Evolutionary conservation across 169 alveolate genomes (phyloP).

Genomic region (Eimeria acervulina): DNA sequence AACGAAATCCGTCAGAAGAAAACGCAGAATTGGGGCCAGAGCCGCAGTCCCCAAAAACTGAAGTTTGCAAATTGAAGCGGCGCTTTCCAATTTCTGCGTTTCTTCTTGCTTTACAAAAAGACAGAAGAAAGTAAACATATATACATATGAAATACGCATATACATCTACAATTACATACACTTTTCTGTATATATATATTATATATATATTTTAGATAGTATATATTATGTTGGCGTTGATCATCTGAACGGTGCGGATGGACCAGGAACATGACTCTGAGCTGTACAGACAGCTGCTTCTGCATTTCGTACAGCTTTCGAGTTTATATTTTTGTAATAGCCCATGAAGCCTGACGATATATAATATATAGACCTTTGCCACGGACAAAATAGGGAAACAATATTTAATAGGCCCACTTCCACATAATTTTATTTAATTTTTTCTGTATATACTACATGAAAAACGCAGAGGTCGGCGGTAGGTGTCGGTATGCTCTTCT

Average conservation of each 20-base stretch:
- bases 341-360: no score
- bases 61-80: background rate
- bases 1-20: background rate
- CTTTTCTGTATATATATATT: no score
- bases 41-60: background rate
- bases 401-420: no score
- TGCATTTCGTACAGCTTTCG: background rate
- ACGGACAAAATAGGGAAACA: no score
- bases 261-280: background rate
- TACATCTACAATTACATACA: no score
- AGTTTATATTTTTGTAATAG: background rate
- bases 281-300: constrained; percentile 24
- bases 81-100: background rate
- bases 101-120: background rate
- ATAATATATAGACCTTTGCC: no score
- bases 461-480: background rate
- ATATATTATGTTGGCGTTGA: no score
- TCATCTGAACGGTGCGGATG: background rate
- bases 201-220: no score
- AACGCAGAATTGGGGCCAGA: constrained; percentile 29
- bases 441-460: background rate
- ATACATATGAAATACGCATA: no score
- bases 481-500: no score
- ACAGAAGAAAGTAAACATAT: background rate
- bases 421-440: background rate